Evolutionary conservation across 2,329 filamentous ascomycete species (phyloP), one percentile per base, ranked within the genome.

Genomic region (Fusarium sp.): DNA sequence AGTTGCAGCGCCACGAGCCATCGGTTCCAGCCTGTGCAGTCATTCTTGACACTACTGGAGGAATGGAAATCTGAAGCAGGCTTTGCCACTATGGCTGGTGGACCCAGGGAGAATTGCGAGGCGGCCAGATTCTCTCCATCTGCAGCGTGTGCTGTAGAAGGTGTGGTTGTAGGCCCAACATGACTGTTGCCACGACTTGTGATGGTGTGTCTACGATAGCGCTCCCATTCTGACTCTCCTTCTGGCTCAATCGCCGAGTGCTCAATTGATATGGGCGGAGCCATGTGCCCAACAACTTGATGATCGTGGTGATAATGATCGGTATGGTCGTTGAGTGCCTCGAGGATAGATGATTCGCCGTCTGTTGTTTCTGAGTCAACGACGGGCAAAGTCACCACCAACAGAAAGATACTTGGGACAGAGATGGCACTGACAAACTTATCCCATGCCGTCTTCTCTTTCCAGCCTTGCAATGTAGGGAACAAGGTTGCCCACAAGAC

Each of bases 311-410:
- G 35, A 36, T 44, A 38, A 47, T 79, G 71, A 17, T 72, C 63
- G 7, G 77, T 69, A 39, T 78, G 75, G 29, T 84, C 82, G 14
- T 78, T 65, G 11, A 79, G 54, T 14, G 66, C 75, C 9, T 77
- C 78, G 7, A 75, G 68, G 12, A 75, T n/a, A 10, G 76, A 78
- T 27, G 56, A 62, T 20, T 77, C 75, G 10, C 78, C 78, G 8
- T 90, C 87, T 12, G 87, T 85, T 25, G 89, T 86, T 45, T 89
- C 87, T 2, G 89, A 88, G 76, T 98, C 95, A 10, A 97, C 93
- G 1, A 99, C 94, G 1, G 97, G 96, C 8, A 99, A 82, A 1
- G 96, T 99, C 50, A 96, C 90, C 1, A 95, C 95, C 7, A 99
- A 86, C 4, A 98, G 83, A 70, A 99, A 93, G 41, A 99, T 94